Evolutionary conservation across 2,329 filamentous ascomycete genomes (phyloP).

Genomic region (Emmonsiellopsis sp.): DNA sequence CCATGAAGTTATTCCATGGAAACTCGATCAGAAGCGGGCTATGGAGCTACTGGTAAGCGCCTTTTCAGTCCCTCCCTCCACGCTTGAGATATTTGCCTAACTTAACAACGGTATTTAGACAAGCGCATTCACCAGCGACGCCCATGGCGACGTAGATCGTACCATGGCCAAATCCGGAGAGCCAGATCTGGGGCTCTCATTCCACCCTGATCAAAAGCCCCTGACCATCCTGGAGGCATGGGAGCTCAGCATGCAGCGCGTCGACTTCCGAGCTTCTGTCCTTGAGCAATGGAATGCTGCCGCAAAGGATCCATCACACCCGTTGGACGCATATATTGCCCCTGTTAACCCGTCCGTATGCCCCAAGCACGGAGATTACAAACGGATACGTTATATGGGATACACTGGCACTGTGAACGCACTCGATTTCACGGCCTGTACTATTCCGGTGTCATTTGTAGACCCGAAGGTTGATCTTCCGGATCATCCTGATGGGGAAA

Average conservation of each 20-base stretch:
- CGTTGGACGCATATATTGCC: conserved; percentile 7
- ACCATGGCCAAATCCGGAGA: conserved; percentile 47
- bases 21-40: conserved; percentile 7
- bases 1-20: conserved; percentile 18
- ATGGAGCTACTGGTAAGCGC: background rate
- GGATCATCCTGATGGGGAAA: conserved; percentile 37
- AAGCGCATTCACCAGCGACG: conserved; percentile 39
- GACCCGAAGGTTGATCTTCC: conserved; percentile 27
- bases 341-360: conserved; percentile 2
- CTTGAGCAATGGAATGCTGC: conserved; percentile 10
- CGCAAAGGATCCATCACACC: background rate
- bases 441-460: conserved; percentile 37
- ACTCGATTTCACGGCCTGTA: conserved; percentile 50
- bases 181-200: conserved; percentile 38
- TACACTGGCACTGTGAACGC: conserved; percentile 55
- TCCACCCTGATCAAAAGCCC: background rate
- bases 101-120: conserved; percentile 38
- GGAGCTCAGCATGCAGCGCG: conserved; percentile 1
- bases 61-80: conserved; percentile 20
- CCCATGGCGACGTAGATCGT: conserved; percentile 42
- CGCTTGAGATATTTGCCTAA: conserved; percentile 38
- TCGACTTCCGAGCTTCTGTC: conserved; percentile 3
- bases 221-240: conserved; percentile 3
- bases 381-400: conserved; percentile 23
- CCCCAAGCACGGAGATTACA: background rate